These are phyloP conservation scores for Emericellopsis cladophorae DNA, from an alignment of 2,329 filamentous ascomycete genomes.

Conservation along the genomic window DNA sequence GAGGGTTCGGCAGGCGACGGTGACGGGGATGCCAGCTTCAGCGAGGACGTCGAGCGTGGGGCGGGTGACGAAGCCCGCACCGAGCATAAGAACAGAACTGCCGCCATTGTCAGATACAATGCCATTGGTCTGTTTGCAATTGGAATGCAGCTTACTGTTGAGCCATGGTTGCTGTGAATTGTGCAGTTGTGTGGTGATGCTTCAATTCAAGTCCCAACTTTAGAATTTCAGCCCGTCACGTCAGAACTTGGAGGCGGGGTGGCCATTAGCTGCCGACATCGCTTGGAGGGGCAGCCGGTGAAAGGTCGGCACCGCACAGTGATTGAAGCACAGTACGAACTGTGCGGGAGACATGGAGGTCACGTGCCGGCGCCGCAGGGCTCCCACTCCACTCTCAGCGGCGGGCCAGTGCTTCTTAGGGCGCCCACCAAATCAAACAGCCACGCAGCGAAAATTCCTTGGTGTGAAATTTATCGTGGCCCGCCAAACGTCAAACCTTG, in stretches of 20 bases:
- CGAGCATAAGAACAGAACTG: slow-evolving; percentile 27
- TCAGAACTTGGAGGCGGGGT: too few species aligned
- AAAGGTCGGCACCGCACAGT: too few species aligned
- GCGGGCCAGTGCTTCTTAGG: slow-evolving; percentile 21
- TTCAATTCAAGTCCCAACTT: too few species aligned
- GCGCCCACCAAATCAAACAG: slow-evolving; percentile 22
- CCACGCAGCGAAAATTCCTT: slow-evolving; percentile 15
- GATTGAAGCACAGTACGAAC: neutral
- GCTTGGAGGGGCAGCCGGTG: too few species aligned
- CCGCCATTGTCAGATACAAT: neutral
- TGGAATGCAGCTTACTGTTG: slow-evolving; percentile 1
- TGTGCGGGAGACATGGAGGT: neutral
- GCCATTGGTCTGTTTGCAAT: neutral
- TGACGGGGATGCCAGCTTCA: slow-evolving; percentile 47
- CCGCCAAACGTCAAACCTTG: slow-evolving; percentile 11
- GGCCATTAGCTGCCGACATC: too few species aligned
- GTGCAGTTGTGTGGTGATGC: too few species aligned
- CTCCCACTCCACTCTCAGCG: slow-evolving; percentile 10
- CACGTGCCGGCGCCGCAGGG: slow-evolving; percentile 7
- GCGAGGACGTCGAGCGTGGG: slow-evolving; percentile 53
- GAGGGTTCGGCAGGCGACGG: slow-evolving; percentile 71
- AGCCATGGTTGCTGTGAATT: slow-evolving; percentile 1
- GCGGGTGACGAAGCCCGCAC: slow-evolving; percentile 46
- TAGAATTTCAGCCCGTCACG: too few species aligned
- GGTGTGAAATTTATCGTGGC: slow-evolving; percentile 22